Evolutionary conservation across 495 filamentous ascomycete genomes (phyloP).

Genomic region (Penicillium odoratum): DNA sequence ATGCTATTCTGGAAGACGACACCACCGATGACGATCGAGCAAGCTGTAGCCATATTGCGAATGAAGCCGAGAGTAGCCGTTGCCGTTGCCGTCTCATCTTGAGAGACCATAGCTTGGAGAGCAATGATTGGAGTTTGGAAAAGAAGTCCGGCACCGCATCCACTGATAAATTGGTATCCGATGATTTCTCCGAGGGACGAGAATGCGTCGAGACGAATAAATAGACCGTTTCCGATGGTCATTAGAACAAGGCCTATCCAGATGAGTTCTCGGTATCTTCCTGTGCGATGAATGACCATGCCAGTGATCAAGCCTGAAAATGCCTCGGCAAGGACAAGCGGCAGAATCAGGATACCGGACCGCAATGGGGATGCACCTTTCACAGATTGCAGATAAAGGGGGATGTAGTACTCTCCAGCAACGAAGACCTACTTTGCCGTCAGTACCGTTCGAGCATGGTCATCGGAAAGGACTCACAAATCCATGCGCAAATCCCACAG

Average conservation of each 20-base stretch:
- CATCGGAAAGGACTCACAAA: constrained; percentile 39
- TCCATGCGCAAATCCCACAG: constrained; percentile 53
- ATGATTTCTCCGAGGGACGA: constrained; percentile 47
- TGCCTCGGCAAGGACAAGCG: constrained; percentile 52
- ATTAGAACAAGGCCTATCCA: constrained; percentile 48
- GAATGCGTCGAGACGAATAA: constrained; percentile 42
- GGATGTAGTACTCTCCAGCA: constrained; percentile 57
- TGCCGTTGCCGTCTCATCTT: constrained; percentile 71
- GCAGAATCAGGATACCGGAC: constrained; percentile 54
- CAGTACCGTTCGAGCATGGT: not conserved
- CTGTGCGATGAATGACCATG: constrained; percentile 57
- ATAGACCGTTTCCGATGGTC: constrained; percentile 53
- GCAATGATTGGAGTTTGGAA: constrained; percentile 72
- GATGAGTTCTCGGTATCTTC: constrained; percentile 59
- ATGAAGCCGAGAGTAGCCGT: constrained; percentile 76
- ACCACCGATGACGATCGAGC: constrained; percentile 75
- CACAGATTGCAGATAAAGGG: constrained; percentile 58
- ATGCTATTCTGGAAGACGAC: constrained; percentile 75
- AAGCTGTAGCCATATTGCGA: constrained; percentile 67
- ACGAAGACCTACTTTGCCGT: constrained; percentile 43
- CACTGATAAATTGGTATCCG: constrained; percentile 62
- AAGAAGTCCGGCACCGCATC: constrained; percentile 49
- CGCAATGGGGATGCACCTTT: constrained; percentile 49
- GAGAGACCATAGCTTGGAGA: constrained; percentile 67
- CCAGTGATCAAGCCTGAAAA: constrained; percentile 50